Conservation (phyloP, 106 monocot species). For the Allium fistulosum region DNA sequence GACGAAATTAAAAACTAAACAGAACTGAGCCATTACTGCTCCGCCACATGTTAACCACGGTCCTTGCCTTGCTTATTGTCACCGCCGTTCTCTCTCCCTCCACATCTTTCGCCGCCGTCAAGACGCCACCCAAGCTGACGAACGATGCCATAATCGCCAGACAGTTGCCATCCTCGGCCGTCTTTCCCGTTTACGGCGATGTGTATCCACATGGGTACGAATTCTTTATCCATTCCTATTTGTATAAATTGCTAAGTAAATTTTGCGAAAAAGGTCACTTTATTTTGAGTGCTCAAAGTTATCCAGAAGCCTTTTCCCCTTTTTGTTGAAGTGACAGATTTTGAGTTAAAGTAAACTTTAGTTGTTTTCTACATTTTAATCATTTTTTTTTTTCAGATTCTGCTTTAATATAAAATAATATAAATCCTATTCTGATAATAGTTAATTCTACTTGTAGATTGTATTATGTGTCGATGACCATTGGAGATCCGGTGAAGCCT, state of each 20-base stretch:
- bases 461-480: slow-evolving; percentile 44
- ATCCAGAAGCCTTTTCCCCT: no score
- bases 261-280: background rate
- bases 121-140: background rate
- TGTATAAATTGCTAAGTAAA: no score
- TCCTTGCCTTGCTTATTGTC: slow-evolving; percentile 3
- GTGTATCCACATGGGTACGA: slow-evolving; percentile 82
- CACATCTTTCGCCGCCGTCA: slow-evolving; percentile 10
- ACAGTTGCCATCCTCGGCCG: slow-evolving; percentile 32
- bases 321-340: no score
- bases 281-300: background rate
- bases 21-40: no score
- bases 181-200: slow-evolving; percentile 72
- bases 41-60: no score
- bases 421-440: no score
- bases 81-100: background rate
- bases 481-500: slow-evolving; percentile 80
- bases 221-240: no score
- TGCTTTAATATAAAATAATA: background rate
- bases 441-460: background rate
- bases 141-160: background rate
- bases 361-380: background rate
- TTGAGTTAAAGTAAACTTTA: background rate
- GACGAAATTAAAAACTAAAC: no score
- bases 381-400: background rate